phyloP scores from a whole-genome alignment of 176 grass and related monocot species.

The Carex cristatella region DNA sequence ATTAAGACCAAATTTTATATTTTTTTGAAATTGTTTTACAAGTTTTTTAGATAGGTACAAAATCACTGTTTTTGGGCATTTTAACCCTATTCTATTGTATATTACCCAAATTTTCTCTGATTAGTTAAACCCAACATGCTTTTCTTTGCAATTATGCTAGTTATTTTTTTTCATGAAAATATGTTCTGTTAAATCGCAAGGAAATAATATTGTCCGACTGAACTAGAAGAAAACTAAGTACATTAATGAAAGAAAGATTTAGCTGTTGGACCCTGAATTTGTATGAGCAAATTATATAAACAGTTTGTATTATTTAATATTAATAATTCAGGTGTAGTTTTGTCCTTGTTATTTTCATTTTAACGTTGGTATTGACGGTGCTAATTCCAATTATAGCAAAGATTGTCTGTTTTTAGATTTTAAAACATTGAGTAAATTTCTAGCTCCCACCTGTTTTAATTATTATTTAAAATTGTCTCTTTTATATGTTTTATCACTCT shows the following conservation, averaged over 20 bases:
- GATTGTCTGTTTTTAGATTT: not conserved
- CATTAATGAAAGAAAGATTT: not conserved
- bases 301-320: not conserved
- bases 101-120: not conserved
- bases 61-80: no score
- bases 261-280: not conserved
- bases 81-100: no score
- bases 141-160: not conserved
- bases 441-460: not conserved
- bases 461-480: not conserved
- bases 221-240: not conserved
- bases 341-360: not conserved
- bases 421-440: not conserved
- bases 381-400: not conserved
- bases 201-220: not conserved
- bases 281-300: not conserved
- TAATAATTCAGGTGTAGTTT: not conserved
- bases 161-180: not conserved
- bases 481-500: not conserved
- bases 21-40: no score
- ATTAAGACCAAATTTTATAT: no score
- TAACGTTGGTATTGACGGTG: not conserved
- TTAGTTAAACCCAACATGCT: not conserved
- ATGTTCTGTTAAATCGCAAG: not conserved
- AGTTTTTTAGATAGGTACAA: no score